These are phyloP conservation scores for Thermothelomyces thermophilus DNA, from an alignment of 2,329 filamentous ascomycete species.

Conservation along the genomic window DNA sequence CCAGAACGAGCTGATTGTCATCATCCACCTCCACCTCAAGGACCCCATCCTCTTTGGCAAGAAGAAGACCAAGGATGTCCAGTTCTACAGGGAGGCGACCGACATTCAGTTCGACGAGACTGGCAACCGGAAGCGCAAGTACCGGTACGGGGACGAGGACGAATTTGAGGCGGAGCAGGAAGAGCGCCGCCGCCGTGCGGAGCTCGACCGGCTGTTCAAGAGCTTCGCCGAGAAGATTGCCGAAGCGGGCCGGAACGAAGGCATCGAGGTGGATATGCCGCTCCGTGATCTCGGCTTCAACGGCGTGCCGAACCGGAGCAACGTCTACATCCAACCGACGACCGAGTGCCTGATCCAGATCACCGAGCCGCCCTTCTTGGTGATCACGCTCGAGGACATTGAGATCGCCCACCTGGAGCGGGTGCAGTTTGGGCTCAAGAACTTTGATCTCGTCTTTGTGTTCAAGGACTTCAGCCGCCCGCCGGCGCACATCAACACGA, in stretches of 20 bases:
- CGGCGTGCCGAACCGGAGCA: constrained; percentile 91
- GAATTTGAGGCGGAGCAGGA: constrained; percentile 99
- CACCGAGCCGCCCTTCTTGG: constrained; percentile 94
- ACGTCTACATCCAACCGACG: constrained; percentile 90
- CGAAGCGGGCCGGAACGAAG: constrained; percentile 85
- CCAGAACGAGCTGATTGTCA: constrained; percentile 90
- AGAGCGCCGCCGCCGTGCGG: constrained; percentile 82
- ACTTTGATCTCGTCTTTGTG: constrained; percentile 96
- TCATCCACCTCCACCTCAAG: constrained; percentile 96
- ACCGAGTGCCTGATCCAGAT: constrained; percentile 96
- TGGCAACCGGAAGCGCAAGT: constrained; percentile 94
- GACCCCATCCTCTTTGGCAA: constrained; percentile 94
- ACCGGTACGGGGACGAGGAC: constrained; percentile 95
- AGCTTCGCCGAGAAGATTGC: constrained; percentile 96
- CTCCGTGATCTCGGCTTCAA: constrained; percentile 95
- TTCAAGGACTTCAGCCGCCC: constrained; percentile 95
- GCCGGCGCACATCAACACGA: constrained; percentile 94
- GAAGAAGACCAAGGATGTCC: constrained; percentile 97
- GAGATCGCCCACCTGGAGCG: constrained; percentile 94
- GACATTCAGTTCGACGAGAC: constrained; percentile 99
- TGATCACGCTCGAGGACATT: constrained; percentile 90
- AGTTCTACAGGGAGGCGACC: constrained; percentile 96
- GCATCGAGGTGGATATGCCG: constrained; percentile 90
- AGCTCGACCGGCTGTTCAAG: constrained; percentile 93
- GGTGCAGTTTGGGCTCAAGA: constrained; percentile 94